Conservation (phyloP, 495 filamentous ascomycete species). For the Penicillium maclennaniae region DNA sequence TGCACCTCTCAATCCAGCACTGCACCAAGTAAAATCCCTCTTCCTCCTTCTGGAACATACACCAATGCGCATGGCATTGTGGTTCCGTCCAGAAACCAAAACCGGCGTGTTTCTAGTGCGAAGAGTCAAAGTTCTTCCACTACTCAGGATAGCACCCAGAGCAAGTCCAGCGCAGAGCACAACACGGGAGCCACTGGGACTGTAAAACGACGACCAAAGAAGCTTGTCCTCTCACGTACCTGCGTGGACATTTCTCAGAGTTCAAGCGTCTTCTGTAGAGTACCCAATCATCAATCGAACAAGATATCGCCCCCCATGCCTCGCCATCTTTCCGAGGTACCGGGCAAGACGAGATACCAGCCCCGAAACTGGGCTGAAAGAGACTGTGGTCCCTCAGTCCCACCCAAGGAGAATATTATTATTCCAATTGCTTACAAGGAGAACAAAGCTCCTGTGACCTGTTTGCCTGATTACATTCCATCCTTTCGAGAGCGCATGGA, state of each 20-base stretch:
- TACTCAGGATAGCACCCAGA: neutral
- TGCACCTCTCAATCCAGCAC: neutral
- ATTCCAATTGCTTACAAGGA: neutral
- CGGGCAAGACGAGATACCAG: constrained; percentile 11
- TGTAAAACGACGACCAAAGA: neutral
- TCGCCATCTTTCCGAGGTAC: constrained; percentile 5
- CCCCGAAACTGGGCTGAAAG: constrained; percentile 3
- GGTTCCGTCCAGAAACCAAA: neutral
- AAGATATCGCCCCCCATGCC: constrained; percentile 1
- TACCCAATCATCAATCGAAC: neutral
- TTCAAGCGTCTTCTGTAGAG: neutral
- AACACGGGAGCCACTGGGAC: neutral
- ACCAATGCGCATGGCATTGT: constrained; percentile 9
- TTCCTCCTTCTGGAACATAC: constrained; percentile 5
- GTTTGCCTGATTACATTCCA: neutral
- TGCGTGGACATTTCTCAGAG: neutral
- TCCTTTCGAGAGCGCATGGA: constrained; percentile 13
- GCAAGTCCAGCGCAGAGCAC: neutral
- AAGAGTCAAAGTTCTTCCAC: neutral
- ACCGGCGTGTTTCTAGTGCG: neutral
- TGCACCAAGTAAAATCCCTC: constrained; percentile 6
- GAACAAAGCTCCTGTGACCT: neutral
- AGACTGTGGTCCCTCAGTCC: neutral
- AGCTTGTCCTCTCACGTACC: neutral
- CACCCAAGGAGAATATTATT: neutral